Conservation (phyloP, 2,329 filamentous ascomycete species). For the Pezicula radicicola region DNA sequence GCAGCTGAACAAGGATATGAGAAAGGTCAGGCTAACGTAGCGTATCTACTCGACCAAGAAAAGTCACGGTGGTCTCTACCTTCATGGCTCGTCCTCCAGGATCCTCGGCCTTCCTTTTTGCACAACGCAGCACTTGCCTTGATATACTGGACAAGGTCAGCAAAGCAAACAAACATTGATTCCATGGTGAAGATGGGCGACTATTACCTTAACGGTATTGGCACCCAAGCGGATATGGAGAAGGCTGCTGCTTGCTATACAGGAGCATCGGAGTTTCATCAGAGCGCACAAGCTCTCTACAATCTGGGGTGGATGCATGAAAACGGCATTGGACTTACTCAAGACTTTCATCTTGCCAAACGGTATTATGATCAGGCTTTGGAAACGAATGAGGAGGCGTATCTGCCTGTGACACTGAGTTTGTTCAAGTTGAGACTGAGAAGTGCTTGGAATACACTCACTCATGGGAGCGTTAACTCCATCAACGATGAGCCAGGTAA, state of each 20-base stretch:
- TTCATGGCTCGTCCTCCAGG: conserved; percentile 30
- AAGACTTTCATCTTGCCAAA: conserved; percentile 97
- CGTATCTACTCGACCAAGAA: conserved; percentile 65
- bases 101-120: conserved; percentile 39
- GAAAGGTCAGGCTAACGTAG: conserved; percentile 67
- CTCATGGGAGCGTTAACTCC: conserved; percentile 84
- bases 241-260: conserved; percentile 94
- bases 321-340: conserved; percentile 86
- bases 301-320: conserved; percentile 99
- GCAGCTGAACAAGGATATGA: conserved; percentile 75
- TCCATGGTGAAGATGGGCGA: conserved; percentile 97
- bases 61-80: conserved; percentile 48
- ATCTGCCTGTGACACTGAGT: conserved; percentile 86
- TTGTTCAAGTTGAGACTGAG: conserved; percentile 79
- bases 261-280: conserved; percentile 84
- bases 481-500: conserved; percentile 86
- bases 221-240: conserved; percentile 66
- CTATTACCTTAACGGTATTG: conserved; percentile 86
- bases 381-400: conserved; percentile 89
- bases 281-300: conserved; percentile 93
- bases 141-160: conserved; percentile 93
- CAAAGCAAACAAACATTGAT: conserved; percentile 89
- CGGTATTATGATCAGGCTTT: conserved; percentile 91
- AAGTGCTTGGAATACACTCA: conserved; percentile 93
- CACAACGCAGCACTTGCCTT: conserved; percentile 56